Base-by-base conservation (phyloP, 2,329 filamentous ascomycete species). In the Verticillium nubilum region DNA sequence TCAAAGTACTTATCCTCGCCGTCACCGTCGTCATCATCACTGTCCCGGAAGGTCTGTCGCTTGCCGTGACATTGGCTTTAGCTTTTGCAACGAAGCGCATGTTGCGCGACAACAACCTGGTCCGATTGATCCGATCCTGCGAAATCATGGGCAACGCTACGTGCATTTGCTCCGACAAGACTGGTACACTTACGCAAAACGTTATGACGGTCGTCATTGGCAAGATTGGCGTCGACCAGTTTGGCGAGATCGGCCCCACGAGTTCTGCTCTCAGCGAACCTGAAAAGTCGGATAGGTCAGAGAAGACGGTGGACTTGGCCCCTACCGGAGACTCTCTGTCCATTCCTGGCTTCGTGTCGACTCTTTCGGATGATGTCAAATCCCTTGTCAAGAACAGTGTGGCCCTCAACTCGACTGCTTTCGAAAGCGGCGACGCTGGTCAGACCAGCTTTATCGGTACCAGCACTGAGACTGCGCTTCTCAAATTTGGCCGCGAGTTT, bases 141-240 rank as follows among this genome's bases (percentile, higher is more conserved):
- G 84, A 87, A 65, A 85, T 83, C 7, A 87, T 87, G 84, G 84
- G 84, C 19, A 86, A 86, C 63, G 83, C 83, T 9, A 87, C 84
- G 0, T 84, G 80, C 12, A 80, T 88, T 56, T 87, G 85, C 67
- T 87, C 84, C 0, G 86, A 88, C 65, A 88, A 88, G 69, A 88
- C 85, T 0, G 86, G 86, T 4, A 88, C 86, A 1, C 72, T 88
- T 26, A 88, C 85, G 0, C 81, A 86, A 64, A 86, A 87, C 63
- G 81, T 82, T 63, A 87, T 87, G 84, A 82, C 76, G 2, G 80
- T 85, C 2, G 83, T 86, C 15, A 76, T 78, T 25, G 84, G 84
- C 6, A 82, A 81, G 5, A 67, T 87, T n/a, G 84, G 84, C 4
- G 35, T 72, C 4, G 69, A 72, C 9, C 67, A 68, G 13, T 77